Evolutionary conservation across 1,284 basidiomycete species (phyloP), one percentile per base, ranked within the genome.

Genomic region (Marasmius oreades): DNA sequence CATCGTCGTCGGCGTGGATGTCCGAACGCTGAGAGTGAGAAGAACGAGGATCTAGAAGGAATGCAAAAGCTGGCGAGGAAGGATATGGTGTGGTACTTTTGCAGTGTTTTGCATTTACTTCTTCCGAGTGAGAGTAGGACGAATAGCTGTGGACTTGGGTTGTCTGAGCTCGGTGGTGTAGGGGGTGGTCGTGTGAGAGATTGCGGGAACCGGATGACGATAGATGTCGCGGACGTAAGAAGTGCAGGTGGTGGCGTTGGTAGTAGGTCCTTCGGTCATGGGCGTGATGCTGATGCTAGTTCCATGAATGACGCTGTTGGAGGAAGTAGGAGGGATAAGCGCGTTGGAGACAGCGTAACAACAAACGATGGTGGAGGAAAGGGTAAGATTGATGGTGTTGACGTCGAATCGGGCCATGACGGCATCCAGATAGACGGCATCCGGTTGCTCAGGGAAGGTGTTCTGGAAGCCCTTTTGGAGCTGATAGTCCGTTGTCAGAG

Each of bases 371-470:
- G 28, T 6, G 6, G 28, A 33, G 47, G 6, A 33, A 26, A 50
- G 47, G 47, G 47, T 50, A 26, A 16, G 3, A 8, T 24, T 50
- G 47, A 50, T 50, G 47, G 31, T 33, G 26, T 11, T 50, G 47
- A 16, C 14, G 26, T 20, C 16, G 39, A n/a, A 42, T 20, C 39
- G n/a, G 39, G 26, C 31, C 8, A 14, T 50, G 26, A 50, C 47
- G 47, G 47, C 26, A 50, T 31, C 7, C 39, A 18, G 39, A 16
- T 42, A n/a, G 47, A 31, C 28, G 47, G 47, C 16, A 50, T 12
- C 47, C 47, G 47, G 47, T 50, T 50, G 47, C 47, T 50, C 47
- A 50, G 47, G 47, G 47, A 50, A 20, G 28, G 47, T 1, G 47
- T 50, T 50, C 33, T 50, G 28, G 47, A 50, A 28, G 26, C 47